These are phyloP conservation scores for Leptographium wingfieldii DNA, from an alignment of 2,329 filamentous ascomycete species.

Conservation along the genomic window DNA sequence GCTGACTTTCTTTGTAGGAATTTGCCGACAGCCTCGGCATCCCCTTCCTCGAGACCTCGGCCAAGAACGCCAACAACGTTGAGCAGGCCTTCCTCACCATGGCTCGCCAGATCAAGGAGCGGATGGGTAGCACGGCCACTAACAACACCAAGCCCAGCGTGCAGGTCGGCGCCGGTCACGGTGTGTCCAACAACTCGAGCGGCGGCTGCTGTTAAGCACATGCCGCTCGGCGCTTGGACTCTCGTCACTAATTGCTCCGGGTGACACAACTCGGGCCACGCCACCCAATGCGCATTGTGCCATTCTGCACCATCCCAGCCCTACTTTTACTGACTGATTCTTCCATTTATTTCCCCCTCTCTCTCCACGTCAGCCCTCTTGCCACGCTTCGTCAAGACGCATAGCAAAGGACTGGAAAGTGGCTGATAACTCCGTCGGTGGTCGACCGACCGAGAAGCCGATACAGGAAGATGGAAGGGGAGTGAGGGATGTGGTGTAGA, in stretches of 20 bases:
- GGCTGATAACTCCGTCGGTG: not conserved
- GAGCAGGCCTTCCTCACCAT: constrained; percentile 99
- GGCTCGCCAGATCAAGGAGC: constrained; percentile 99
- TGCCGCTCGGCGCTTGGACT: not conserved
- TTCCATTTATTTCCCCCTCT: not conserved
- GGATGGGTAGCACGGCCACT: constrained; percentile 90
- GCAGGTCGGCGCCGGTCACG: constrained; percentile 88
- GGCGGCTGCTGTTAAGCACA: constrained; percentile 22
- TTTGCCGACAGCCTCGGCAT: constrained; percentile 98
- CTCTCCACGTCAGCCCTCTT: not conserved
- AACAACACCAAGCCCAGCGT: constrained; percentile 99
- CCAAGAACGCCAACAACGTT: constrained; percentile 99
- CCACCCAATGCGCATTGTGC: not conserved
- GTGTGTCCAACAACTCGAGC: constrained; percentile 50
- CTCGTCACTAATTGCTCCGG: not conserved
- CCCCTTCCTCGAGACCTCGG: constrained; percentile 98
- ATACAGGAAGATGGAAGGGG: not conserved
- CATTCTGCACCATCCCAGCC: not conserved
- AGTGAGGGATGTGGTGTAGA: not conserved
- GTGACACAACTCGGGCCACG: not conserved
- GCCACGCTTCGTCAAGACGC: not conserved
- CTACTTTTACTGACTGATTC: not conserved
- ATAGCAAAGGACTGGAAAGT: not conserved
- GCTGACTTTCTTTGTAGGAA: constrained; percentile 45
- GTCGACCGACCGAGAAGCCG: not conserved